A percentile compares a stretch with the other conserved stretches of the same genome.
Conservation (phyloP, 495 filamentous ascomycete genomes). For the Saxophila tyrrhenica region DNA sequence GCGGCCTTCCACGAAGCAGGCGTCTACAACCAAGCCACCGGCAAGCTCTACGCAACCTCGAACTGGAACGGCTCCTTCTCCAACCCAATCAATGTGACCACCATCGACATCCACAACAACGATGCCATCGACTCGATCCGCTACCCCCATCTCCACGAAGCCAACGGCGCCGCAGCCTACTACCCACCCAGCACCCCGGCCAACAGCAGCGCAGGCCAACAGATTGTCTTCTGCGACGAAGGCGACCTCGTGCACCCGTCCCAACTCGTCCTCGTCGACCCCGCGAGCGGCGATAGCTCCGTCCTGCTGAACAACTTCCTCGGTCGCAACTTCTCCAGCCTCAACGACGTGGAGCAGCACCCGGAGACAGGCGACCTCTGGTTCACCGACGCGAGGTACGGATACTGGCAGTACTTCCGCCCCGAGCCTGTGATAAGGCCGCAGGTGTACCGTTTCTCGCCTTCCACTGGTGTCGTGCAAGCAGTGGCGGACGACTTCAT, state of each 20-base stretch:
- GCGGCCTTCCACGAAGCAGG: conserved; percentile 49
- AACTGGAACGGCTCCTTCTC: conserved; percentile 30
- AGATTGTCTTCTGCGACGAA: conserved; percentile 28
- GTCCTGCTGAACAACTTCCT: conserved; percentile 36
- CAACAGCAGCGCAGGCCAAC: conserved; percentile 20
- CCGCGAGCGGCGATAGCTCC: conserved; percentile 3
- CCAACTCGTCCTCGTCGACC: conserved; percentile 13
- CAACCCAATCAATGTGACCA: conserved; percentile 28
- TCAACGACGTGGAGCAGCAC: conserved; percentile 36
- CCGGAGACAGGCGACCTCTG: conserved; percentile 17
- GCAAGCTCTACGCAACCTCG: conserved; percentile 48
- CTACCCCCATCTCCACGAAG: conserved; percentile 23
- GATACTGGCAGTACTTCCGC: conserved; percentile 31
- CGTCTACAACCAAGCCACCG: conserved; percentile 47
- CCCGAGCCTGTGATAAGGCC: conserved; percentile 24
- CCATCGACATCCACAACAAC: conserved; percentile 20
- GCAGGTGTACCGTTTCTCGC: conserved; percentile 43
- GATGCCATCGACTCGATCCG: conserved; percentile 29
- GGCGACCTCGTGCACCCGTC: conserved; percentile 22
- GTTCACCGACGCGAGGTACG: conserved; percentile 29
- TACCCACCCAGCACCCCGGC: conserved; percentile 17
- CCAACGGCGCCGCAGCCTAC: conserved; percentile 27
- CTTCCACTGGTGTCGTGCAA: conserved; percentile 34
- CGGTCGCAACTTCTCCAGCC: conserved; percentile 36
- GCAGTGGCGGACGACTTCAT: conserved; percentile 42